Base-by-base conservation (phyloP, 805 yeast species). In the Saturnispora gosingensis region DNA sequence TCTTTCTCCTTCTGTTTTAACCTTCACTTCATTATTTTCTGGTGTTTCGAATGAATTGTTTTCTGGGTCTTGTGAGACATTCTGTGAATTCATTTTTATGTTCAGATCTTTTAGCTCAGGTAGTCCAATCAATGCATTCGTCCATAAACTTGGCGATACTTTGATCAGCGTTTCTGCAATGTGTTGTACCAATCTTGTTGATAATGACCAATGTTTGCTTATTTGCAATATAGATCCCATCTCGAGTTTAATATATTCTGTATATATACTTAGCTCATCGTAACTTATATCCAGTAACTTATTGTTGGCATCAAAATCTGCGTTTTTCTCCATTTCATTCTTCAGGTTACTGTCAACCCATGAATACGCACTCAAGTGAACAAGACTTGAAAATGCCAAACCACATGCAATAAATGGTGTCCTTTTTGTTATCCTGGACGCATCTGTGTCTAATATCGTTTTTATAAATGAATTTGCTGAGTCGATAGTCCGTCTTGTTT, bases 331-430 rank as follows among this genome's bases (percentile, higher is more conserved):
- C n/a, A 38, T 38, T 38, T 13, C 53, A 56, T 15, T 58, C 42
- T 6, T 58, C 18, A 67, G 51, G 42, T 70, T 65, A 11, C 74
- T 71, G 24, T 76, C 75, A 4, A 73, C 71, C 82, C 82, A 77
- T 2, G 77, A 65, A 56, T 73, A 77, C 0, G 81, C 77, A 51
- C 79, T 76, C 11, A 76, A 58, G 61, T 77, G 81, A 15, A 77
- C 78, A 39, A 77, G 60, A 7, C 76, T 71, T 0, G 80, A 73
- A 59, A 77, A 75, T 4, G 82, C 82, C 46, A 77, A 61, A 0
- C 80, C 73, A 56, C 82, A 77, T 0, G 80, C 80, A 59, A 69
- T 69, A 50, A 77, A 64, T 3, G 81, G 81, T 0, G 81, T 76
- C 58, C 82, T 64, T 38, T 70, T 67, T 10, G 67, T 49, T 0